These are phyloP conservation scores for Gossypium sturtianum DNA, from an alignment of 345 rosid genomes.

Conservation along the genomic window DNA sequence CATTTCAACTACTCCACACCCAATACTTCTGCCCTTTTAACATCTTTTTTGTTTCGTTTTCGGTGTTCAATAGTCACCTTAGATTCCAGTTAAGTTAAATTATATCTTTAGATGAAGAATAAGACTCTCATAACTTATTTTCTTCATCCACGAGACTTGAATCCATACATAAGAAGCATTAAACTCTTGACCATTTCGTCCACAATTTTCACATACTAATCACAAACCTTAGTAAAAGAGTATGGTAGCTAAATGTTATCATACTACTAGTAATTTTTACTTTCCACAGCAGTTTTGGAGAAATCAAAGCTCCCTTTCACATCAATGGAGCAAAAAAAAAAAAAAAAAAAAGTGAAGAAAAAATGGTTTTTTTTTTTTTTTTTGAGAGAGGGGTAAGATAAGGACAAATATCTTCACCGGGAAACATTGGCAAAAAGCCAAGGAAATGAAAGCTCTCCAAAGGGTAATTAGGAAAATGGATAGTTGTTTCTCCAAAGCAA, in stretches of 20 bases:
- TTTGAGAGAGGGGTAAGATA: not conserved
- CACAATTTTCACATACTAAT: too few species aligned
- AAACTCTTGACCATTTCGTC: too few species aligned
- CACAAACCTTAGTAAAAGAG: too few species aligned
- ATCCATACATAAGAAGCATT: too few species aligned
- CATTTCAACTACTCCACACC: conserved; percentile 28
- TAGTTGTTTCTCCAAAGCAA: conserved; percentile 10
- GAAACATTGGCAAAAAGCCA: not conserved
- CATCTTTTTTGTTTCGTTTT: too few species aligned
- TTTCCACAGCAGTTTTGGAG: conserved; percentile 8
- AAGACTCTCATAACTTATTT: too few species aligned
- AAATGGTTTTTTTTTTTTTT: not conserved
- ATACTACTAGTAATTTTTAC: not conserved
- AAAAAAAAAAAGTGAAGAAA: not conserved
- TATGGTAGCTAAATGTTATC: too few species aligned
- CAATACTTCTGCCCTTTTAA: not conserved
- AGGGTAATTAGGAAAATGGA: conserved; percentile 14
- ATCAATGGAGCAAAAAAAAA: conserved; percentile 14
- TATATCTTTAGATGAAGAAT: too few species aligned
- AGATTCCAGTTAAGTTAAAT: too few species aligned
- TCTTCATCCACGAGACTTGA: too few species aligned
- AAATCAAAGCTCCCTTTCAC: conserved; percentile 17
- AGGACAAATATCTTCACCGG: conserved; percentile 12
- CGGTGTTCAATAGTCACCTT: too few species aligned
- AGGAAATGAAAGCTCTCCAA: not conserved